A percentile compares a stretch with the other conserved stretches of the same genome.
Evolutionary conservation across 306 rosid genomes (phyloP).

Genomic region (Inga laurina): DNA sequence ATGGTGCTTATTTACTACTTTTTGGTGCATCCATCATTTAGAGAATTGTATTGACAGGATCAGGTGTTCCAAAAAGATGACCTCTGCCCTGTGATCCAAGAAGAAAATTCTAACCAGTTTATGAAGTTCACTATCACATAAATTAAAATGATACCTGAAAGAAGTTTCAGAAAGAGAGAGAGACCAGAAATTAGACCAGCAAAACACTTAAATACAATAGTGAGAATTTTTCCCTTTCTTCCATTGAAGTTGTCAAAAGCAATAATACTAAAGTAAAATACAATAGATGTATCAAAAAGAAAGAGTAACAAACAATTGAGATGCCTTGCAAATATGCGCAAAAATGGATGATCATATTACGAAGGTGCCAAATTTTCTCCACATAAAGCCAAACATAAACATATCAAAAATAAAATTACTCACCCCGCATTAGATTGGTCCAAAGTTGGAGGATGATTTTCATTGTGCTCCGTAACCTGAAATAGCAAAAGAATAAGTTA

Average conservation of each 20-base stretch:
- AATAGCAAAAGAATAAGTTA: constrained; percentile 12
- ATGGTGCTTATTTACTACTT: not conserved
- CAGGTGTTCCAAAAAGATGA: not conserved
- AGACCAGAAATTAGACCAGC: not conserved
- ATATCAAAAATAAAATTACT: not conserved
- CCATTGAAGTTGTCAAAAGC: not conserved
- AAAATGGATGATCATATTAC: not conserved
- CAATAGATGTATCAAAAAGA: not conserved
- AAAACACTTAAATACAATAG: not conserved
- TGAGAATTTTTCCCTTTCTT: not conserved
- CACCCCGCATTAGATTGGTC: constrained; percentile 40
- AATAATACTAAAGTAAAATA: not conserved
- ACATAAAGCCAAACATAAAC: not conserved
- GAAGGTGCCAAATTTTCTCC: not conserved
- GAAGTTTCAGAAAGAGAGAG: not conserved
- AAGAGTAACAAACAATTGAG: not conserved
- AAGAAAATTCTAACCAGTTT: constrained; percentile 14
- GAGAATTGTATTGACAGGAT: constrained; percentile 1
- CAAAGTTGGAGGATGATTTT: constrained; percentile 30
- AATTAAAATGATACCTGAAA: not conserved
- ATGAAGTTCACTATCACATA: constrained; percentile 14
- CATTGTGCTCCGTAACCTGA: constrained; percentile 38
- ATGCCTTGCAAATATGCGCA: not conserved
- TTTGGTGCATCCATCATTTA: not conserved
- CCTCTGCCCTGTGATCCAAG: constrained; percentile 25